Percentiles rank a stretch among this genome's conserved stretches.
Conservation (phyloP, 1,284 basidiomycete species). For the Malassezia obtusa region DNA sequence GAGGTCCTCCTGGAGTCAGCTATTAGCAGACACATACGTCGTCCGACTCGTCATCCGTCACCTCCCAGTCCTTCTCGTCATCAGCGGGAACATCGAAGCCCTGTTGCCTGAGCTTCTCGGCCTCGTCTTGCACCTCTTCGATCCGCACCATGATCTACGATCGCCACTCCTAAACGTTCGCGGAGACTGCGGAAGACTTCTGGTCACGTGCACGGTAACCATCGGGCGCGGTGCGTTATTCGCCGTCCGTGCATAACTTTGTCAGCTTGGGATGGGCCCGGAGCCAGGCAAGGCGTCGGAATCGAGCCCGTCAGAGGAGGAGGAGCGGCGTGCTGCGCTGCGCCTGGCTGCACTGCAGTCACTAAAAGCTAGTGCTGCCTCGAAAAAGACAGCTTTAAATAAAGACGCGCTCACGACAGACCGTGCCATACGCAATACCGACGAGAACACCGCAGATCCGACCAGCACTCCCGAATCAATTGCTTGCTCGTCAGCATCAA, state of each 20-base stretch:
- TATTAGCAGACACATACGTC: constrained; percentile 4
- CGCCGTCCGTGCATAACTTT: background rate
- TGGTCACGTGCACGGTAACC: background rate
- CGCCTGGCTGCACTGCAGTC: background rate
- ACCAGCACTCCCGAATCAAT: too few species aligned
- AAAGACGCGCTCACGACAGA: background rate
- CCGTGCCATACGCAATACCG: too few species aligned
- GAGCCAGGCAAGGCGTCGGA: too few species aligned
- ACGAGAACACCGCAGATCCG: too few species aligned
- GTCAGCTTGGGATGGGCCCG: too few species aligned
- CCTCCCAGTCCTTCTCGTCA: constrained; percentile 16
- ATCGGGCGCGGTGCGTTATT: background rate
- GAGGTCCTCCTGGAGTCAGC: constrained; percentile 21
- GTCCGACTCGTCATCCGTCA: constrained; percentile 9
- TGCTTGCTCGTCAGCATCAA: background rate
- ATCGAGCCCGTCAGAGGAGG: background rate
- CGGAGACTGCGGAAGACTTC: background rate
- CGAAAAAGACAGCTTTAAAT: background rate
- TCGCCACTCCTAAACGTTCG: background rate
- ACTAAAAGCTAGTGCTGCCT: background rate
- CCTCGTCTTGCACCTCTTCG: constrained; percentile 22
- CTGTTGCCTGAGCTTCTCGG: constrained; percentile 12
- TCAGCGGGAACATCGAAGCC: background rate
- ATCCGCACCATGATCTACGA: constrained; percentile 17
- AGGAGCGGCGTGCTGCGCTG: background rate